Percentiles rank a stretch among this genome's conserved stretches.
phyloP scores from a whole-genome alignment of 495 filamentous ascomycete species.

The Penicillium tannophilum region DNA sequence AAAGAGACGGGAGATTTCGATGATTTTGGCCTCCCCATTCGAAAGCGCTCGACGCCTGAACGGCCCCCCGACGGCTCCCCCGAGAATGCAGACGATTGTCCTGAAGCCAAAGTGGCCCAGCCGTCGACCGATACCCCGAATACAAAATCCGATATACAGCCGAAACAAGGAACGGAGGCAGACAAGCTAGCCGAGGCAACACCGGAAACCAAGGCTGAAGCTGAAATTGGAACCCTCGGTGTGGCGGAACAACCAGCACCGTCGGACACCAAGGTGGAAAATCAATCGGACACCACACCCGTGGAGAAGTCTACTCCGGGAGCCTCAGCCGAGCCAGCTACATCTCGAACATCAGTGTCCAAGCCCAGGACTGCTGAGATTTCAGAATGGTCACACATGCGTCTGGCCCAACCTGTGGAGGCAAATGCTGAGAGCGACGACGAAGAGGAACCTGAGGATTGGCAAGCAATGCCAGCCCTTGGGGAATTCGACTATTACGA shows the following conservation, averaged over 20 bases:
- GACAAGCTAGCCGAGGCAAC: background rate
- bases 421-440: constrained; percentile 42
- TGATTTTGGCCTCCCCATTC: constrained; percentile 51
- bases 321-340: constrained; percentile 5
- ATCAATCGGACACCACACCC: background rate
- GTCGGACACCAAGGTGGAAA: constrained; percentile 2
- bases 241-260: constrained; percentile 7
- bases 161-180: constrained; percentile 12
- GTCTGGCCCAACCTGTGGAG: constrained; percentile 59
- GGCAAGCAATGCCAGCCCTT: constrained; percentile 93
- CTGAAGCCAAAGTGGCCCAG: constrained; percentile 25
- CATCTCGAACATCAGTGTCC: constrained; percentile 21
- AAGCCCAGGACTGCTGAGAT: constrained; percentile 34
- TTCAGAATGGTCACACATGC: constrained; percentile 93
- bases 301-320: background rate
- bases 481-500: constrained; percentile 94
- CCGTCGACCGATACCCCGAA: background rate
- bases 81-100: constrained; percentile 22
- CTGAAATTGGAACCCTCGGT: constrained; percentile 3
- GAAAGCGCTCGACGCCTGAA: constrained; percentile 25
- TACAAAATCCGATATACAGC: constrained; percentile 4
- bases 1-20: constrained; percentile 34
- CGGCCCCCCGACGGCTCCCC: constrained; percentile 22
- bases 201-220: constrained; percentile 3
- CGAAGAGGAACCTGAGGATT: constrained; percentile 60